A percentile compares a stretch with the other conserved stretches of the same genome.
phyloP scores from a whole-genome alignment of 352 stramenopile genomes.

The Globisporangium polare region DNA sequence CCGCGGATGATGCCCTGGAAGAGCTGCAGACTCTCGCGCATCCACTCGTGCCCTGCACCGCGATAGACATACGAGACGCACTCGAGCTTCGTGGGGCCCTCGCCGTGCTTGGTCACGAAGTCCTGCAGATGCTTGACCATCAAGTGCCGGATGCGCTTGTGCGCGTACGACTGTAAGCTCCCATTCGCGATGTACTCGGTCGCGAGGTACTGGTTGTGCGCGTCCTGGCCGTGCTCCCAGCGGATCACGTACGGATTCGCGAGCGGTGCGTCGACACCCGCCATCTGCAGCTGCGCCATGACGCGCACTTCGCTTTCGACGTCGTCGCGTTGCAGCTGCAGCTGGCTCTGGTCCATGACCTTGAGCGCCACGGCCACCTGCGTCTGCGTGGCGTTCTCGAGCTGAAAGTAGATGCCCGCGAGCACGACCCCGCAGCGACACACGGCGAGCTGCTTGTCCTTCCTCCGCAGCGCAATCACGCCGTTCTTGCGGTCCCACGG shows the following conservation, averaged over 20 bases:
- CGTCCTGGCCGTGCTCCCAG: constrained; percentile 71
- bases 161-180: constrained; percentile 66
- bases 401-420: constrained; percentile 68
- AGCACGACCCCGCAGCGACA: constrained; percentile 81
- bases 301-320: constrained; percentile 78
- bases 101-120: constrained; percentile 54
- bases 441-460: constrained; percentile 60
- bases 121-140: constrained; percentile 71
- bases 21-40: constrained; percentile 60
- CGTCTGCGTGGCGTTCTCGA: constrained; percentile 34
- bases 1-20: constrained; percentile 65
- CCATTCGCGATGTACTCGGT: constrained; percentile 82
- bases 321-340: constrained; percentile 74
- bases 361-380: constrained; percentile 75
- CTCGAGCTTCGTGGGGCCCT: constrained; percentile 68
- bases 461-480: constrained; percentile 69
- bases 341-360: constrained; percentile 70
- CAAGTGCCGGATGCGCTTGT: constrained; percentile 62
- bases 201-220: constrained; percentile 76
- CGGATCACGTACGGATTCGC: constrained; percentile 70
- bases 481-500: constrained; percentile 63
- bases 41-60: constrained; percentile 69
- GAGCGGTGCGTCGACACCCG: constrained; percentile 66
- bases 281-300: constrained; percentile 75
- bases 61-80: constrained; percentile 80